Percentiles rank a stretch among this genome's conserved stretches.
Evolutionary conservation across 257 asterid species (phyloP).

Genomic region (Solanum arcanum): DNA sequence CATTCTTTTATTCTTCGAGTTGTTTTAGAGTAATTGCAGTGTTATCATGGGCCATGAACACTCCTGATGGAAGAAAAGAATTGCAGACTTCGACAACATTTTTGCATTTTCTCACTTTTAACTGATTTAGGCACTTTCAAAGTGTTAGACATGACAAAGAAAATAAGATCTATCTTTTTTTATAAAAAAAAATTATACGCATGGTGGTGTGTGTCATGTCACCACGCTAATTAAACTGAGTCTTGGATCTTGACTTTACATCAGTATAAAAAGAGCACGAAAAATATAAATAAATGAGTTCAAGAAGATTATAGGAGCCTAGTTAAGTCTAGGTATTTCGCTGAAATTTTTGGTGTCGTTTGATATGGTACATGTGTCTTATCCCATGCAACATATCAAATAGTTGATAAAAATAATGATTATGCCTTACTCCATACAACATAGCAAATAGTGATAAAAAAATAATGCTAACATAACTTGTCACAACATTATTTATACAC

Average conservation of each 20-base stretch:
- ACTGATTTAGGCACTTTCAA: background rate
- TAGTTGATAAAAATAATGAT: background rate
- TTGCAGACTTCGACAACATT: background rate
- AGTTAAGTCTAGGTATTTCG: background rate
- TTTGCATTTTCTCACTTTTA: background rate
- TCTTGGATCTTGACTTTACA: background rate
- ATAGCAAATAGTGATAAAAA: background rate
- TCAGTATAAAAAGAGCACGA: background rate
- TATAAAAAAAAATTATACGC: no score
- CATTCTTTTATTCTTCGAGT: background rate
- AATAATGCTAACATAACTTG: no score
- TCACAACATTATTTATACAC: no score
- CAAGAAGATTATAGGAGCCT: background rate
- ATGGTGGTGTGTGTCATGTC: background rate
- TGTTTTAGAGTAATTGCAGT: no score
- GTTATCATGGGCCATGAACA: background rate
- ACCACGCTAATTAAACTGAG: background rate
- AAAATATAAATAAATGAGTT: background rate
- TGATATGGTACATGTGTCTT: background rate
- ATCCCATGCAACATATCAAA: background rate
- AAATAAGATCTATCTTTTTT: no score
- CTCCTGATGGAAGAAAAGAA: background rate
- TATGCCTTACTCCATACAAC: background rate
- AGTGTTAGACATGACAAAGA: background rate
- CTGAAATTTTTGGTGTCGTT: background rate